Conservation (phyloP, 2,329 filamentous ascomycete species). For the Penicillium rolfsii region DNA sequence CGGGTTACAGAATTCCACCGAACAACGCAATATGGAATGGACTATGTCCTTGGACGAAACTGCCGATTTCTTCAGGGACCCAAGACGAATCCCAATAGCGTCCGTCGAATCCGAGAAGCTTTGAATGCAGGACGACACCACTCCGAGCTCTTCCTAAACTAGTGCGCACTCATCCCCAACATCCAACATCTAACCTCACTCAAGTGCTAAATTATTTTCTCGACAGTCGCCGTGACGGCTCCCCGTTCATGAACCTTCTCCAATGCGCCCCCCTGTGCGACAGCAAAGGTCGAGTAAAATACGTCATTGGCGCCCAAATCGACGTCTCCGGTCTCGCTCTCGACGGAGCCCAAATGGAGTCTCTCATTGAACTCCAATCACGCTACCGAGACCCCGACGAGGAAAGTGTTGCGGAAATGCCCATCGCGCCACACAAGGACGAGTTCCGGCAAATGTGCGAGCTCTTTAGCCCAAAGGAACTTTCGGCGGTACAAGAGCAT, state of each 20-base stretch:
- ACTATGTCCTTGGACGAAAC: slow-evolving; percentile 73
- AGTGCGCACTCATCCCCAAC: slow-evolving; percentile 50
- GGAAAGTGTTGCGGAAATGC: slow-evolving; percentile 33
- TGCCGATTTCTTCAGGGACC: slow-evolving; percentile 79
- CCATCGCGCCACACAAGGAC: slow-evolving; percentile 51
- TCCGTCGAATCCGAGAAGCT: slow-evolving; percentile 65
- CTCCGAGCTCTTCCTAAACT: slow-evolving; percentile 76
- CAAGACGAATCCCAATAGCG: slow-evolving; percentile 66
- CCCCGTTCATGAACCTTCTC: slow-evolving; percentile 75
- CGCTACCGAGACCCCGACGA: slow-evolving; percentile 34
- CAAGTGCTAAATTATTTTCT: neutral
- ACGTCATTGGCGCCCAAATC: slow-evolving; percentile 73
- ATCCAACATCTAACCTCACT: neutral
- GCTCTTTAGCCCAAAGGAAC: slow-evolving; percentile 69
- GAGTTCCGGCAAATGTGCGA: slow-evolving; percentile 69
- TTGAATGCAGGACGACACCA: slow-evolving; percentile 67
- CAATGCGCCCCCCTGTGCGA: slow-evolving; percentile 75
- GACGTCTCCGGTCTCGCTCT: slow-evolving; percentile 71
- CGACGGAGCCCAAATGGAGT: slow-evolving; percentile 67
- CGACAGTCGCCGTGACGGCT: slow-evolving; percentile 68
- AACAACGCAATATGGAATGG: slow-evolving; percentile 74
- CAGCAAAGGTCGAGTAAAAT: slow-evolving; percentile 66
- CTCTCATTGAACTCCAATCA: slow-evolving; percentile 55
- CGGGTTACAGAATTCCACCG: slow-evolving; percentile 65
- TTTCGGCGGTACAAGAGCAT: slow-evolving; percentile 64